phyloP scores from a whole-genome alignment of 169 alveolate species.

The Babesia bigemina region DNA sequence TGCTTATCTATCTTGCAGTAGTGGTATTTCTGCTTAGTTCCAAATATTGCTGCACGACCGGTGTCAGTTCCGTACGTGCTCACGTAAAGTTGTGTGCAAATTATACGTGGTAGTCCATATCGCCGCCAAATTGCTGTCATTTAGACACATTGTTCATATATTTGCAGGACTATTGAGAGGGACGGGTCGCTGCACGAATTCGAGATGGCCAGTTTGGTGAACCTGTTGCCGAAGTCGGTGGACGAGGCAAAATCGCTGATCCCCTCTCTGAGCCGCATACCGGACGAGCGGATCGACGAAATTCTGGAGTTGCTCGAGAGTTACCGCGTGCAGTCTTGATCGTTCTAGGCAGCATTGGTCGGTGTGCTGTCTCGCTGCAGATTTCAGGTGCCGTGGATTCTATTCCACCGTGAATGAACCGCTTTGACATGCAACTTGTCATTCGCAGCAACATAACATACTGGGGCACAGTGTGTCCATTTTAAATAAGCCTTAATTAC shows the following conservation, averaged over 20 bases:
- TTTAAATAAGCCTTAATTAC: not conserved
- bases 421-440: not conserved
- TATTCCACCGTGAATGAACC: not conserved
- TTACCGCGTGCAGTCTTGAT: conserved; percentile 63
- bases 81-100: no score
- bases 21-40: not conserved
- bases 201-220: conserved; percentile 87
- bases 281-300: conserved; percentile 62
- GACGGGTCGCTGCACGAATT: conserved; percentile 85
- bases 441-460: not conserved
- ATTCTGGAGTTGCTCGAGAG: conserved; percentile 67
- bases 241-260: conserved; percentile 83
- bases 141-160: not conserved
- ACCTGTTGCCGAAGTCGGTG: conserved; percentile 83
- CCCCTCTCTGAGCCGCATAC: conserved; percentile 64
- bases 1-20: not conserved
- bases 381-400: not conserved
- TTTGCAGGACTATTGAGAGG: conserved; percentile 83
- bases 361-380: not conserved
- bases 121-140: no score
- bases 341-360: not conserved
- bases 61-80: no score
- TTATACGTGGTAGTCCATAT: no score
- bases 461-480: no score
- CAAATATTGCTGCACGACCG: not conserved